These are phyloP conservation scores for Coelastrella sp. DNA, from an alignment of 139 green algal species.

Conservation along the genomic window DNA sequence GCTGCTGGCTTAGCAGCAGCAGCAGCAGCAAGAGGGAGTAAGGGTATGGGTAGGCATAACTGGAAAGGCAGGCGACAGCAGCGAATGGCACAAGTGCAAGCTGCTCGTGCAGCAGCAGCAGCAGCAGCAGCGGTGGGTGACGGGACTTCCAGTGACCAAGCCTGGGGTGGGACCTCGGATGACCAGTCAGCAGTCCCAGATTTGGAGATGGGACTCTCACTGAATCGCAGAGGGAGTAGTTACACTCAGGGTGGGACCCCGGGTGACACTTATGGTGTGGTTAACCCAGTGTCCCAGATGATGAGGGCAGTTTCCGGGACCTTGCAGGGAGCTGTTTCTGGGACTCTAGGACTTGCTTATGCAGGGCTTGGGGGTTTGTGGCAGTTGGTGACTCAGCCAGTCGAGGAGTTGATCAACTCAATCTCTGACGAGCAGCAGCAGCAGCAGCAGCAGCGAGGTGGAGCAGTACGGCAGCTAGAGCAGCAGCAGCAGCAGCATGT, in stretches of 20 bases:
- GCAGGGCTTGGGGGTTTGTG: not conserved
- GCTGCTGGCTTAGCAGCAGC: conserved; percentile 1
- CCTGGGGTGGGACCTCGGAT: not conserved
- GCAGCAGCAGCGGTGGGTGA: conserved; percentile 23
- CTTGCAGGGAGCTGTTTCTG: not conserved
- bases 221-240: not conserved
- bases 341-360: not conserved
- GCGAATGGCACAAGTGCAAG: not conserved
- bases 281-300: not conserved
- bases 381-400: conserved; percentile 2
- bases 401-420: not conserved
- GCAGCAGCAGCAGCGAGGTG: conserved; percentile 27
- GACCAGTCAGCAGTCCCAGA: not conserved
- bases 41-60: not conserved
- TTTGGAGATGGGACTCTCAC: not conserved
- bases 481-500: not conserved
- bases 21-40: not conserved
- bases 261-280: not conserved
- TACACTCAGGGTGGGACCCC: not conserved
- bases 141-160: not conserved
- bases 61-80: not conserved
- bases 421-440: not conserved
- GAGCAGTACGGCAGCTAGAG: not conserved
- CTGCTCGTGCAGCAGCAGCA: conserved; percentile 30
- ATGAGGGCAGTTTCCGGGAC: not conserved